phyloP scores from a whole-genome alignment of 2,329 filamentous ascomycete genomes.

The Talaromyces sp. region DNA sequence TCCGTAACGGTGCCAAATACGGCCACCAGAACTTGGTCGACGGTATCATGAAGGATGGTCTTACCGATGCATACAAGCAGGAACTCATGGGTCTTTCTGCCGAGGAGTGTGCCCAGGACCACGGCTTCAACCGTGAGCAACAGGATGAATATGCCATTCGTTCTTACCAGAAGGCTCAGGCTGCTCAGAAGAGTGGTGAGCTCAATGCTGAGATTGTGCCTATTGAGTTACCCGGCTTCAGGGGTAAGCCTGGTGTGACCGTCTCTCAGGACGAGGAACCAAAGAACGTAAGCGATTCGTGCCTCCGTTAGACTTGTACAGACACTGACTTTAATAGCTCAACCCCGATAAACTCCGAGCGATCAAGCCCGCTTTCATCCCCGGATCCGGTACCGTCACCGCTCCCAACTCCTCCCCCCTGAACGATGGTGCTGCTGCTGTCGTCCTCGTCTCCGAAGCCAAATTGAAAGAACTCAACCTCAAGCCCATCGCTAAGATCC shows the following conservation, averaged over 20 bases:
- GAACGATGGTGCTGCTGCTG: slow-evolving; percentile 88
- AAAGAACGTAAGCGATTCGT: slow-evolving; percentile 81
- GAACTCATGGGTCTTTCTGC: slow-evolving; percentile 94
- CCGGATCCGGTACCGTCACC: slow-evolving; percentile 79
- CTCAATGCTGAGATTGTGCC: slow-evolving; percentile 88
- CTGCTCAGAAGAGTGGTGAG: slow-evolving; percentile 74
- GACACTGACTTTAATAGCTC: slow-evolving; percentile 45
- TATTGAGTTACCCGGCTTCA: slow-evolving; percentile 79
- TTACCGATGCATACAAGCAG: slow-evolving; percentile 92
- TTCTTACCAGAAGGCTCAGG: slow-evolving; percentile 90
- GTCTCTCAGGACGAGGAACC: slow-evolving; percentile 91
- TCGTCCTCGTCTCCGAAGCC: slow-evolving; percentile 90
- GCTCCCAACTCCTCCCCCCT: slow-evolving; percentile 95
- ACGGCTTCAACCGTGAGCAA: slow-evolving; percentile 75
- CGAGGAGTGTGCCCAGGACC: slow-evolving; percentile 86
- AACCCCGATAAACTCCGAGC: slow-evolving; percentile 78
- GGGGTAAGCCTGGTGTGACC: slow-evolving; percentile 80
- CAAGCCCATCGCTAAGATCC: slow-evolving; percentile 92
- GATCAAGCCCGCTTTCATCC: slow-evolving; percentile 80
- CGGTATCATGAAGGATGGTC: slow-evolving; percentile 88
- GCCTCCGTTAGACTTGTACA: no score
- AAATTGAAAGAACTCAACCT: slow-evolving; percentile 89
- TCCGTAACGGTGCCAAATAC: slow-evolving; percentile 89
- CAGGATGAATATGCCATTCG: slow-evolving; percentile 96
- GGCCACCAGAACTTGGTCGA: slow-evolving; percentile 87